These are phyloP conservation scores for Pyrus betulifolia DNA, from an alignment of 306 rosid species.

Conservation along the genomic window DNA sequence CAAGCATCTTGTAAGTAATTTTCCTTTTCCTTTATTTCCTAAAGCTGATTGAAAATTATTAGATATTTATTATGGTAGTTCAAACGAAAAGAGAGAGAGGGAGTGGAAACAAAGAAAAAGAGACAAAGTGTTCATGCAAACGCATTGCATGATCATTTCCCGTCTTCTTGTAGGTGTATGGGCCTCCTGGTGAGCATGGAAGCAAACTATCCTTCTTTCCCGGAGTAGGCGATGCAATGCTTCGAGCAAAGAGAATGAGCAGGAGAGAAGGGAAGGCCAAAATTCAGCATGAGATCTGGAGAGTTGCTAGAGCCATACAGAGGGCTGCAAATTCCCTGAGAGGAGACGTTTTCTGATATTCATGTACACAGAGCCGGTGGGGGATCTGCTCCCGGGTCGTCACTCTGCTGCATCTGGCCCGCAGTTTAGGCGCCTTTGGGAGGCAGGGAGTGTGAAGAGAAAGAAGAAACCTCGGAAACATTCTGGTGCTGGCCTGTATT, in stretches of 20 bases:
- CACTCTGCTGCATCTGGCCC: no score
- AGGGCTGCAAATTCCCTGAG: conserved; percentile 65
- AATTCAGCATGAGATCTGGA: conserved; percentile 84
- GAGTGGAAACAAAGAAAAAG: background rate
- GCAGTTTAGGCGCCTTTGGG: no score
- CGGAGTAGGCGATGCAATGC: conserved; percentile 65
- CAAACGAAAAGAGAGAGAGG: background rate
- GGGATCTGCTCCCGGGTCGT: no score
- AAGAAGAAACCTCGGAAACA: background rate
- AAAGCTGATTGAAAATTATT: background rate
- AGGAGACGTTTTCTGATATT: conserved; percentile 53
- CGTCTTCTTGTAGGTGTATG: conserved; percentile 48
- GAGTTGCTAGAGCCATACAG: conserved; percentile 71
- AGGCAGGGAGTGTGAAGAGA: background rate
- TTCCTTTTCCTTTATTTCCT: background rate
- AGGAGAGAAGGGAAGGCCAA: conserved; percentile 28
- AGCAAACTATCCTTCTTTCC: conserved; percentile 67
- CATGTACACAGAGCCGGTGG: background rate
- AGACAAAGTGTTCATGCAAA: background rate
- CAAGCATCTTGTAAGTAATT: conserved; percentile 79
- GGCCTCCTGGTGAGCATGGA: conserved; percentile 50
- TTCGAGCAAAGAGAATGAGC: conserved; percentile 22
- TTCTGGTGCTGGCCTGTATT: background rate
- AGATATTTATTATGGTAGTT: background rate
- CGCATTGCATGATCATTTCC: background rate